Percentiles rank a stretch among this genome's conserved stretches.
phyloP scores from a whole-genome alignment of 805 yeast species.

The Torulaspora maleeae region DNA sequence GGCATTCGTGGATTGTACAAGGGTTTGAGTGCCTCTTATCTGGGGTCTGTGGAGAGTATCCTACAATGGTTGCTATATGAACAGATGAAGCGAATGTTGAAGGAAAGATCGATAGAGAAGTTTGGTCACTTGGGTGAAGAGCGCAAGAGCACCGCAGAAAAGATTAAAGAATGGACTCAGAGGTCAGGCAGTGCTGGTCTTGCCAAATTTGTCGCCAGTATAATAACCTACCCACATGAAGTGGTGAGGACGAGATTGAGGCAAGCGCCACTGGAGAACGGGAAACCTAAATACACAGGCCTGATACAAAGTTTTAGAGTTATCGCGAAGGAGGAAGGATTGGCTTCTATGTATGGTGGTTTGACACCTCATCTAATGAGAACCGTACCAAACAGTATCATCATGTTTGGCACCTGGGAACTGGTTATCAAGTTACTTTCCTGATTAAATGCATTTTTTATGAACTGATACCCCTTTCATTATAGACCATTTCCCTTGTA shows the following conservation, averaged over 20 bases:
- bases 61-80: conserved; percentile 96
- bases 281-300: conserved; percentile 84
- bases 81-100: conserved; percentile 77
- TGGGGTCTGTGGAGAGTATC: conserved; percentile 90
- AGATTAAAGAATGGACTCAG: conserved; percentile 84
- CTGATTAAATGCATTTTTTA: conserved; percentile 11
- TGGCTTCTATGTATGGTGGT: conserved; percentile 93
- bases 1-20: conserved; percentile 78
- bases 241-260: conserved; percentile 92
- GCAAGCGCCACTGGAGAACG: conserved; percentile 83
- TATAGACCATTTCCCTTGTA: conserved; percentile 2
- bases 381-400: conserved; percentile 95
- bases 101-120: conserved; percentile 44
- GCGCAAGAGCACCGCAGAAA: conserved; percentile 47
- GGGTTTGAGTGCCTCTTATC: conserved; percentile 90
- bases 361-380: conserved; percentile 93
- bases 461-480: conserved; percentile 2
- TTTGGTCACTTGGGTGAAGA: conserved; percentile 34
- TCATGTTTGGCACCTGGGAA: conserved; percentile 99
- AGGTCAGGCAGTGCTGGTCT: conserved; percentile 97
- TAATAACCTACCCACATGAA: conserved; percentile 94
- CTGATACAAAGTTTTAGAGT: conserved; percentile 79
- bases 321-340: conserved; percentile 87
- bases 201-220: conserved; percentile 89
- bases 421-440: conserved; percentile 59